Evolutionary conservation across 2,329 filamentous ascomycete genomes (phyloP).

Genomic region (Emmonsiellopsis sp.): DNA sequence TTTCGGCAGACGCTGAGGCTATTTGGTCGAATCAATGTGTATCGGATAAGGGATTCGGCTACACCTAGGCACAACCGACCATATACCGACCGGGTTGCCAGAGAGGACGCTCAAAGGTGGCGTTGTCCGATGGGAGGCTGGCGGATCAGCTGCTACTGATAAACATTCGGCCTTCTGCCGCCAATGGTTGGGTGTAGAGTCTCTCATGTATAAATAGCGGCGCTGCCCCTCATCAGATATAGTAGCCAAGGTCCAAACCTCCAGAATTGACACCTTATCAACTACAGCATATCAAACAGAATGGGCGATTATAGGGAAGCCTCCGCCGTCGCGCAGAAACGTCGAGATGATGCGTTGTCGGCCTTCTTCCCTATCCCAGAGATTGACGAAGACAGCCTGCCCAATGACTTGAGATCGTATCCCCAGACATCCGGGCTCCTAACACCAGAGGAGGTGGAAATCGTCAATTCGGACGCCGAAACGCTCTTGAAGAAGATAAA

Average conservation of each 20-base stretch:
- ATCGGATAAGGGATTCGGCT: no score
- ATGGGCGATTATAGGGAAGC: conserved; percentile 30
- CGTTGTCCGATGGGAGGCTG: not conserved
- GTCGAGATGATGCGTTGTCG: conserved; percentile 23
- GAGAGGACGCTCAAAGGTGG: not conserved
- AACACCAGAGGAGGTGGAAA: conserved; percentile 41
- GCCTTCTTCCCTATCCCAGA: conserved; percentile 12
- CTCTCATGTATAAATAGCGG: no score
- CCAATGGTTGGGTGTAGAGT: no score
- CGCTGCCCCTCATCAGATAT: no score
- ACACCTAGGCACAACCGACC: no score
- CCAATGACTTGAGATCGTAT: conserved; percentile 11
- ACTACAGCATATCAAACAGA: not conserved
- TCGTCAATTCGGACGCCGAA: conserved; percentile 34
- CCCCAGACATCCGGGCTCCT: conserved; percentile 48
- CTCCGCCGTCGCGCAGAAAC: conserved; percentile 27
- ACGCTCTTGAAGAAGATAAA: conserved; percentile 28
- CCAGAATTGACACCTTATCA: no score
- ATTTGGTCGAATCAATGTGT: no score
- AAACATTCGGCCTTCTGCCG: not conserved
- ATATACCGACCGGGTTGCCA: no score
- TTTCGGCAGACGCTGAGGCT: no score
- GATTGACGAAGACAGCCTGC: conserved; percentile 10
- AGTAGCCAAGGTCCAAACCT: not conserved
- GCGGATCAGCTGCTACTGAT: not conserved